Evolutionary conservation across 768 basidiomycete genomes (phyloP), one percentile per base, ranked within the genome.

Genomic region (Trametopsis cervina): DNA sequence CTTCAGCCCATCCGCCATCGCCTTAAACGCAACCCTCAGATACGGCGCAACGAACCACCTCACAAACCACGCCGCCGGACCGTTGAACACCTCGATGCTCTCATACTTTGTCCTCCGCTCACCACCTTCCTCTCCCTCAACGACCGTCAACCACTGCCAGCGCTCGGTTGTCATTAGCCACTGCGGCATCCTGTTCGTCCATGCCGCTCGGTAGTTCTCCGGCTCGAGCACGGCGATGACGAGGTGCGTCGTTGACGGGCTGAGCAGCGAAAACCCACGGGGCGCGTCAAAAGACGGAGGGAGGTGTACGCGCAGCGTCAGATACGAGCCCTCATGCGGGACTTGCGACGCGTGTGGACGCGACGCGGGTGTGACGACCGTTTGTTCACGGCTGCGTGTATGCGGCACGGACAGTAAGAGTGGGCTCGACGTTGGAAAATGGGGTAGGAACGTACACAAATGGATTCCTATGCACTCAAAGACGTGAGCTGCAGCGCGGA

Each of bases 1-100:
- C 62, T 85, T 84, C 56, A 86, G 62, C 0, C 69, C 76, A 41
- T 77, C 72, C 0, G 75, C 81, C 67, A 80, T 77, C 1, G 76
- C 81, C 6, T 59, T 53, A 41, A 81, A 78, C 0, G 73, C 77
- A 42, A 60, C 36, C 22, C 60, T 59, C 42, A 85, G 58, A 37
- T 74, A 70, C 12, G 56, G 51, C 12, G 69, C 63, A 12, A 78
- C 57, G 45, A 76, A 68, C 35, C 67, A 63, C 54, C 67, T 70
- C 44, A 84, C 62, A 9, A 78, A 1, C 54, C 82, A 79, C 29
- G 81, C 82, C 10, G 76, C 46, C 1, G 74, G 15, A 0, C 83
- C 83, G 15, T 63, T 62, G 44, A 85, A 86, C 23, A 77, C 78
- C 57, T 83, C 81, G 7, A 72, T 62, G 4, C 75, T 77, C 62